Conservation (phyloP, 495 filamentous ascomycete genomes). For the Neurospora intermedia region DNA sequence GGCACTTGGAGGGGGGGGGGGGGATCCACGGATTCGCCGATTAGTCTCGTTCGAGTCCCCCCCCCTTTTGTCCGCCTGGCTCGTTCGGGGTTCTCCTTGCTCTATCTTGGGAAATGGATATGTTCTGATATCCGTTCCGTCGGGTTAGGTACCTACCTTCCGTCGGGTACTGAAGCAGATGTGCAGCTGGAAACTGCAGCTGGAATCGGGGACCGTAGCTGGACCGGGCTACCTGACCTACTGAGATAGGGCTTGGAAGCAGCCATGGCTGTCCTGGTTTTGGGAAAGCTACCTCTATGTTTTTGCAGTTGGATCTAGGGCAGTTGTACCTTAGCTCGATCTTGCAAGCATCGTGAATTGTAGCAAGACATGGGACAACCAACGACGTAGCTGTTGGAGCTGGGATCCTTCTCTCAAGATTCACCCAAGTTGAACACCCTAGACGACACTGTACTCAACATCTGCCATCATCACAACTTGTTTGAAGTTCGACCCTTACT, state of each 20-base stretch:
- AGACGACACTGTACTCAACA: background rate
- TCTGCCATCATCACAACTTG: background rate
- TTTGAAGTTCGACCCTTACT: background rate
- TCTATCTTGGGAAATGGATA: background rate
- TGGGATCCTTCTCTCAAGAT: background rate
- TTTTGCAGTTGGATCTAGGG: background rate
- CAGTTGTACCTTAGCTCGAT: background rate
- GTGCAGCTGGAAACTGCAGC: background rate
- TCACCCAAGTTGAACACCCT: background rate
- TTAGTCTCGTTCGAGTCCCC: background rate
- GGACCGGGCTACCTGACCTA: background rate
- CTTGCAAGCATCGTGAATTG: background rate
- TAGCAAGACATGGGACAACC: background rate
- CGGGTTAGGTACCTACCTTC: background rate
- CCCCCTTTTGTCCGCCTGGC: background rate
- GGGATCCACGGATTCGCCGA: background rate
- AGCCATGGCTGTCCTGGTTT: background rate
- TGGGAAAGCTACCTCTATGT: background rate
- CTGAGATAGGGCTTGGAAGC: background rate
- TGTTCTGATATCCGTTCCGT: background rate
- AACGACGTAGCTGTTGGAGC: background rate
- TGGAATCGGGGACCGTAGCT: background rate
- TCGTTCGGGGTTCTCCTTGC: background rate
- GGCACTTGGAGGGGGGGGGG: too few species aligned
- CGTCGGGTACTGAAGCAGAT: background rate